Base-by-base conservation (phyloP, 805 yeast genomes). In the Ogataea salicorniae region DNA sequence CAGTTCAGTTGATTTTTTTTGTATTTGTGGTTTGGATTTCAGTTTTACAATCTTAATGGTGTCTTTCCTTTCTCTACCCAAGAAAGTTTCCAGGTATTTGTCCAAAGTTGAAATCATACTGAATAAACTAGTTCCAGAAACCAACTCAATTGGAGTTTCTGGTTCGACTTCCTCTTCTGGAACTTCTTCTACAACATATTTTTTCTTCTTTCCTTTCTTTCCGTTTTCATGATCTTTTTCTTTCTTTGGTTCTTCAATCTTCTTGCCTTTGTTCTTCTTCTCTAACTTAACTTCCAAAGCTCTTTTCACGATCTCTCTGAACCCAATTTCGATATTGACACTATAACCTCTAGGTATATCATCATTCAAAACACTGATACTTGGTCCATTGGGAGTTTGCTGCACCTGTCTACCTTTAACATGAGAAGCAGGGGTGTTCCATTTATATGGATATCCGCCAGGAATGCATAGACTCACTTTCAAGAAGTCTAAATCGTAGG, bases 301-400 rank as follows among this genome's bases (percentile, higher is more conserved):
- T 29, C 54, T 64, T 6, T 46, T 54, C 3, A 68, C 75, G 18
- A 81, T 79, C 41, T 66, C 61, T 38, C 66, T 66, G 61, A 81
- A 86, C 6, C 90, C 92, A 5, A 63, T 54, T 57, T 85, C 92
- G n/a, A 85, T 69, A 54, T 84, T 84, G 14, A 75, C 69, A 14
- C 87, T 77, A 59, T 67, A 81, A 0, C 91, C 92, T 48, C 80
- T 69, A 1, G 92, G 89, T 14, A 85, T 81, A 33, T 83, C 87
- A 34, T 76, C 75, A 64, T 84, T 84, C 45, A 80, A 68, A 7
- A 86, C 84, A 34, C 71, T 66, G 4, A 84, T 70, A 15, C 73
- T 64, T 1, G 89, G 87, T 15, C 17, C 63, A n/a, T 58, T 57
- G 35, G 48, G 44, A 0, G 31, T 26, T 26, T 26, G 31, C 2